Evolutionary conservation across 345 rosid species (phyloP).

Genomic region (Melastoma malabathricum): DNA sequence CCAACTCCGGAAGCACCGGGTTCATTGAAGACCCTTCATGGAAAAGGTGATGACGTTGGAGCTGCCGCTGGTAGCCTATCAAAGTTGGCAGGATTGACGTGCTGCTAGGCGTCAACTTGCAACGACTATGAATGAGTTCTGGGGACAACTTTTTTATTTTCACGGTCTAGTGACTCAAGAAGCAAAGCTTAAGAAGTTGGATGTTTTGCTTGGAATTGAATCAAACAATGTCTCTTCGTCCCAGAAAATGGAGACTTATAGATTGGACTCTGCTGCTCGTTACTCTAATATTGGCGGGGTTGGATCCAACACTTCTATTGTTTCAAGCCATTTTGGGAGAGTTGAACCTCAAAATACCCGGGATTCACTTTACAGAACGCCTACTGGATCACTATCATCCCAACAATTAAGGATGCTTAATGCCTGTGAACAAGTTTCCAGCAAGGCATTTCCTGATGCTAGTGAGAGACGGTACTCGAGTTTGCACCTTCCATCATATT

Average conservation of each 20-base stretch:
- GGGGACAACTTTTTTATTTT: slow-evolving; percentile 80
- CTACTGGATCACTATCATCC: slow-evolving; percentile 45
- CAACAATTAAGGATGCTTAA: slow-evolving; percentile 38
- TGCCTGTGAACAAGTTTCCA: slow-evolving; percentile 43
- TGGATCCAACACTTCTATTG: slow-evolving; percentile 37
- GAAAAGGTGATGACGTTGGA: slow-evolving; percentile 74
- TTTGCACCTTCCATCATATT: slow-evolving; percentile 47
- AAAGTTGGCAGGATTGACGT: slow-evolving; percentile 78
- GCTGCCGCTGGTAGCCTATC: slow-evolving; percentile 85
- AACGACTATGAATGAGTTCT: slow-evolving; percentile 67
- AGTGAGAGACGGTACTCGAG: slow-evolving; percentile 69
- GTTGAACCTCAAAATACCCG: slow-evolving; percentile 37
- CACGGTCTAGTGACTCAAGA: slow-evolving; percentile 63
- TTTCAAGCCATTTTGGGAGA: slow-evolving; percentile 38
- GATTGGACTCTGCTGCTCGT: slow-evolving; percentile 27
- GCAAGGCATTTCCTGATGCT: slow-evolving; percentile 23
- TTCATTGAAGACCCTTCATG: slow-evolving; percentile 71
- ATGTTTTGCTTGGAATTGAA: slow-evolving; percentile 38
- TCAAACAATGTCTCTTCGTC: slow-evolving; percentile 26
- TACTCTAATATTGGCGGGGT: slow-evolving; percentile 35
- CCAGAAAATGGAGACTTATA: slow-evolving; percentile 30
- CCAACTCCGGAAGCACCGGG: slow-evolving; percentile 56
- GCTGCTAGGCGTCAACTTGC: slow-evolving; percentile 86
- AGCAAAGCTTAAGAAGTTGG: slow-evolving; percentile 54
- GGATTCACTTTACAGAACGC: slow-evolving; percentile 50